phyloP scores from a whole-genome alignment of 164 flowering plant species.

The Aristolochia californica region DNA sequence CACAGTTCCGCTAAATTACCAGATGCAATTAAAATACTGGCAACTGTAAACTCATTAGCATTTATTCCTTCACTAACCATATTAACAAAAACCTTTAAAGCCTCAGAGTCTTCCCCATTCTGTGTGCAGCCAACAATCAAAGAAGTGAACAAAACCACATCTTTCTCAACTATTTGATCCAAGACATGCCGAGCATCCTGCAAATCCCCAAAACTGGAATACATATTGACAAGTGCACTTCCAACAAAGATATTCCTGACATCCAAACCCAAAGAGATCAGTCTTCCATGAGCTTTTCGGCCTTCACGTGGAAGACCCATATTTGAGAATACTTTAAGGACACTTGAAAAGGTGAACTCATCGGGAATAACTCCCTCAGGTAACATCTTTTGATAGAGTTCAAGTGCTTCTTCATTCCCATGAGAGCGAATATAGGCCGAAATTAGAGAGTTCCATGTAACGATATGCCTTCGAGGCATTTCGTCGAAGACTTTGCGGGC shows the following conservation, averaged over 20 bases:
- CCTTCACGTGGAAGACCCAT: slow-evolving; percentile 29
- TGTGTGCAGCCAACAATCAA: slow-evolving; percentile 53
- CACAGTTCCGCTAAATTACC: slow-evolving; percentile 27
- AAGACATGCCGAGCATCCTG: slow-evolving; percentile 32
- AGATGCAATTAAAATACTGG: slow-evolving; percentile 42
- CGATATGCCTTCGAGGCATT: slow-evolving; percentile 33
- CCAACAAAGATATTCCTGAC: slow-evolving; percentile 35
- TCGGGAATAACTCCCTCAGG: slow-evolving; percentile 29
- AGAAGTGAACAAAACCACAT: slow-evolving; percentile 45
- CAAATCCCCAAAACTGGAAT: slow-evolving; percentile 36
- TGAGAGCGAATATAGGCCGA: slow-evolving; percentile 19
- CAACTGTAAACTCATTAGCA: slow-evolving; percentile 42
- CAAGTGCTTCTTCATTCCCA: slow-evolving; percentile 27
- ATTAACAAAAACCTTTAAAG: slow-evolving; percentile 26
- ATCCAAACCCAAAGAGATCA: slow-evolving; percentile 39
- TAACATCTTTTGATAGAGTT: slow-evolving; percentile 25
- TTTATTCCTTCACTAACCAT: slow-evolving; percentile 31
- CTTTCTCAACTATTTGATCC: slow-evolving; percentile 29
- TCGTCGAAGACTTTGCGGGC: slow-evolving; percentile 42
- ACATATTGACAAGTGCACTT: slow-evolving; percentile 55
- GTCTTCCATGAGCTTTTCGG: slow-evolving; percentile 33
- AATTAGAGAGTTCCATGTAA: slow-evolving; percentile 48
- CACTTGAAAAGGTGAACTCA: slow-evolving; percentile 33
- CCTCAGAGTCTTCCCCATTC: slow-evolving; percentile 29
- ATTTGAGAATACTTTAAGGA: slow-evolving; percentile 36